A percentile compares a stretch with the other conserved stretches of the same genome.
Evolutionary conservation across 441 rosid genomes (phyloP).

Genomic region (Biscutella laevigata): DNA sequence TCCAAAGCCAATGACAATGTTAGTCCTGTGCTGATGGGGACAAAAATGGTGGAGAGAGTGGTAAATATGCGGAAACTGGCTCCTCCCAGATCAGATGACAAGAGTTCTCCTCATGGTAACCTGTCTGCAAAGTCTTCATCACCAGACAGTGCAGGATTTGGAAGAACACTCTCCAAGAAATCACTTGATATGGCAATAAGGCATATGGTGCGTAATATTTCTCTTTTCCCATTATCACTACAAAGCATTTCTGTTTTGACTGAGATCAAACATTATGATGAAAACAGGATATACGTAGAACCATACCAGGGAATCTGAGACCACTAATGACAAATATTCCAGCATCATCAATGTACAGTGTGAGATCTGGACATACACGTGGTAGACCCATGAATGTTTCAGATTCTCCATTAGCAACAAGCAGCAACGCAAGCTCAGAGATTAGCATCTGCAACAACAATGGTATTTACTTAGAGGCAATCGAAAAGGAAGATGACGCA

Average conservation of each 20-base stretch:
- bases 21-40: constrained; percentile 75
- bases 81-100: constrained; percentile 77
- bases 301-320: constrained; percentile 77
- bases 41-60: constrained; percentile 94
- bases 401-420: constrained; percentile 87
- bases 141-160: constrained; percentile 87
- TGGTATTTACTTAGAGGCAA: constrained; percentile 49
- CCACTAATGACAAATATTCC: constrained; percentile 94
- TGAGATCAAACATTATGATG: constrained; percentile 4
- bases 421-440: constrained; percentile 97
- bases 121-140: constrained; percentile 74
- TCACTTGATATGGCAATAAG: constrained; percentile 98
- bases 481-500: constrained; percentile 55
- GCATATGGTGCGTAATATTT: constrained; percentile 77
- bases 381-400: constrained; percentile 61
- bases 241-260: no score
- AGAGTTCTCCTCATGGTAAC: constrained; percentile 61
- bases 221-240: no score
- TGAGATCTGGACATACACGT: constrained; percentile 74
- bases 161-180: constrained; percentile 89
- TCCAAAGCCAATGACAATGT: constrained; percentile 59
- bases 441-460: constrained; percentile 75
- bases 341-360: constrained; percentile 94
- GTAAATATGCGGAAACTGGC: constrained; percentile 82
- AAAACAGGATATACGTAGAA: constrained; percentile 80